A percentile compares a stretch with the other conserved stretches of the same genome.
Conservation (phyloP, 2,329 filamentous ascomycete species). For the Alternaria infectoria region DNA sequence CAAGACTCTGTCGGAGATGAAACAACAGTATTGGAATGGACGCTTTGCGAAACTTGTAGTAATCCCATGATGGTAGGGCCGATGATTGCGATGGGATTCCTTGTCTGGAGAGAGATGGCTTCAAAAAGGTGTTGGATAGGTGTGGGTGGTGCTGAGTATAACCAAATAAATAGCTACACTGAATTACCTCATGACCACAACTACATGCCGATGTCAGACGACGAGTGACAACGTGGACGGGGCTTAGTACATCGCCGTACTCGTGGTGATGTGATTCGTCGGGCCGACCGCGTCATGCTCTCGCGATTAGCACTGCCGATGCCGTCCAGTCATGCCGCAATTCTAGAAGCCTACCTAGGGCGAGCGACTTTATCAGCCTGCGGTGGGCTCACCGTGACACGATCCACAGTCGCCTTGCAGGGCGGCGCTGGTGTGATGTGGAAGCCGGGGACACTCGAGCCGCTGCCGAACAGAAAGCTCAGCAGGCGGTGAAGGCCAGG, state of each 20-base stretch:
- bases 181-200: neutral
- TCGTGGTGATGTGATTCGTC: constrained; percentile 4
- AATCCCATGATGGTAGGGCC: neutral
- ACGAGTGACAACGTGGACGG: neutral
- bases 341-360: neutral
- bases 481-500: constrained; percentile 20
- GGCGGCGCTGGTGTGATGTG: constrained; percentile 17
- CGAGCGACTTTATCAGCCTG: constrained; percentile 17
- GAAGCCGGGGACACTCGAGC: constrained; percentile 17
- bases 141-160: neutral
- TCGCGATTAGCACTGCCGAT: neutral
- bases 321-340: neutral
- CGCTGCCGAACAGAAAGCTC: constrained; percentile 24
- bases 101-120: neutral
- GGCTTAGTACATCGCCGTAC: constrained; percentile 2
- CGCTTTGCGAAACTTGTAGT: neutral
- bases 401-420: constrained; percentile 17
- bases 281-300: constrained; percentile 1
- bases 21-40: neutral
- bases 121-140: too few species aligned
- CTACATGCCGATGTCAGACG: neutral
- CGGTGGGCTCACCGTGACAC: constrained; percentile 30
- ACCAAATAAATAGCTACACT: neutral
- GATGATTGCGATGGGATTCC: neutral
- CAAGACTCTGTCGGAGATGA: neutral